Percentiles rank a stretch among this genome's conserved stretches.
These are phyloP conservation scores for Iris macrosiphon DNA, from an alignment of 106 monocot species.

Conservation along the genomic window DNA sequence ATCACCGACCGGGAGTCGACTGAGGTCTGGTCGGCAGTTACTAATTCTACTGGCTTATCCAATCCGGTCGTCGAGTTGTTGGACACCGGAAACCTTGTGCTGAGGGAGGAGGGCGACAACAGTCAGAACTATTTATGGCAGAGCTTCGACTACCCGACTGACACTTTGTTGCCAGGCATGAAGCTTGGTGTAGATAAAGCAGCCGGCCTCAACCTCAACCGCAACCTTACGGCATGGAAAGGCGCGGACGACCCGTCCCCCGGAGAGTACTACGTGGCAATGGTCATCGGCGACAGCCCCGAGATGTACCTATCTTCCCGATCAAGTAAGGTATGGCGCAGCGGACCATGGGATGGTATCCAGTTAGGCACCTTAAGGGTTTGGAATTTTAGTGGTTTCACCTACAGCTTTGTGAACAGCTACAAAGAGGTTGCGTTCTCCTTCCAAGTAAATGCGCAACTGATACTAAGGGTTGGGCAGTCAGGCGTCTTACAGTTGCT, in stretches of 20 bases:
- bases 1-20: no score
- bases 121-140: slow-evolving; percentile 26
- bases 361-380: neutral
- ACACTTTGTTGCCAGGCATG: slow-evolving; percentile 51
- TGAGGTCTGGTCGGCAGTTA: neutral
- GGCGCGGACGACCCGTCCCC: slow-evolving; percentile 20
- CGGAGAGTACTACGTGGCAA: slow-evolving; percentile 1
- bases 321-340: neutral
- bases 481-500: neutral
- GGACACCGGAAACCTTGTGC: slow-evolving; percentile 1
- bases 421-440: neutral
- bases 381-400: neutral
- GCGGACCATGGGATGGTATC: slow-evolving; percentile 10
- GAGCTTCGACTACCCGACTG: slow-evolving; percentile 53
- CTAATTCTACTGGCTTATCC: neutral
- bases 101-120: neutral
- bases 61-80: neutral
- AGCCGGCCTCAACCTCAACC: slow-evolving; percentile 16
- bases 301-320: neutral
- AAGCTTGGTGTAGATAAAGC: slow-evolving; percentile 27
- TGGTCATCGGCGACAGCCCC: neutral
- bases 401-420: neutral
- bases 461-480: neutral
- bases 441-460: neutral
- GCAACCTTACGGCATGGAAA: slow-evolving; percentile 19